These are phyloP conservation scores for Thielaviopsis ethacetica DNA, from an alignment of 2,329 filamentous ascomycete genomes.

Conservation along the genomic window DNA sequence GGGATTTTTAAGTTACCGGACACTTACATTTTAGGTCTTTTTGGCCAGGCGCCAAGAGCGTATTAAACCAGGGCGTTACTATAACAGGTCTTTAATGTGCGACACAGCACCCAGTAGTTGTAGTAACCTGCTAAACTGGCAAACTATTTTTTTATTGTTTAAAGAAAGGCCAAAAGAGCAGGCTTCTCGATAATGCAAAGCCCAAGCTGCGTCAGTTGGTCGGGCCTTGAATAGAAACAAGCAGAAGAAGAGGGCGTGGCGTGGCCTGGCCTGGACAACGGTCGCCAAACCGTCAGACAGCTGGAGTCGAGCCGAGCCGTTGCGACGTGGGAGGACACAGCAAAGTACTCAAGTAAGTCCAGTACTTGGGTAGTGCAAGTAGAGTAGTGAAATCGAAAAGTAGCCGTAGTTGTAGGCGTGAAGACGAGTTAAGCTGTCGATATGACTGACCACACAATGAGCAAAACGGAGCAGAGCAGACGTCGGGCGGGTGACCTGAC, in stretches of 20 bases:
- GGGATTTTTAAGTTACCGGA: conserved; percentile 4
- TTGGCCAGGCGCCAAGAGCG: conserved; percentile 10
- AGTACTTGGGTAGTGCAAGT: background rate
- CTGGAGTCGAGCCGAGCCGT: background rate
- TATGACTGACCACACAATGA: no score
- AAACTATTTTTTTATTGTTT: background rate
- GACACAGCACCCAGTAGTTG: background rate
- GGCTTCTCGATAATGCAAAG: background rate
- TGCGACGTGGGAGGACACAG: background rate
- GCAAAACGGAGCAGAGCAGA: no score
- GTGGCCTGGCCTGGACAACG: background rate
- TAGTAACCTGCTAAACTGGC: background rate
- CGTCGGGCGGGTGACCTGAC: no score
- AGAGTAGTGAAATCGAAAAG: background rate
- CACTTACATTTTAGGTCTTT: conserved; percentile 12
- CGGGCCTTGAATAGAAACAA: no score
- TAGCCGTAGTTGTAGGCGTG: background rate
- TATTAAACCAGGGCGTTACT: background rate
- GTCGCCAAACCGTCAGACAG: background rate
- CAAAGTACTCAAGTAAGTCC: no score
- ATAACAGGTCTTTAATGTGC: background rate
- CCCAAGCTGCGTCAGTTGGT: background rate
- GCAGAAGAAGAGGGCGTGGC: no score
- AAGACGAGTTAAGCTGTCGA: no score
- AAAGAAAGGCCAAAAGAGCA: background rate